Percentiles rank a stretch among this genome's conserved stretches.
phyloP scores from a whole-genome alignment of 2,329 filamentous ascomycete genomes.

The Fusarium cyanostomum region DNA sequence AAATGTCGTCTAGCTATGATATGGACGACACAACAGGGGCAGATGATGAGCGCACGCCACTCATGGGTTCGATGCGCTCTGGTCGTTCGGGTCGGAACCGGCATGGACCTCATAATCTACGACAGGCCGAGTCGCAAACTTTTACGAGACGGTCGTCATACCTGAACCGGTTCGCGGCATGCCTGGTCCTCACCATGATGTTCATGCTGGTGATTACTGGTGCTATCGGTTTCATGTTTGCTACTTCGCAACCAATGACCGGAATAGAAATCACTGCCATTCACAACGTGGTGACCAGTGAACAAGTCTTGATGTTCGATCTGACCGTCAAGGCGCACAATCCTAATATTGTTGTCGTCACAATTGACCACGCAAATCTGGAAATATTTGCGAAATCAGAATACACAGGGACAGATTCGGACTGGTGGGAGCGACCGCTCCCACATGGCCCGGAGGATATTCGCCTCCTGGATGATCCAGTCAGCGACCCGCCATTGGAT shows the following conservation, averaged over 20 bases:
- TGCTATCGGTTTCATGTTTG: slow-evolving; percentile 87
- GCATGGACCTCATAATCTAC: slow-evolving; percentile 63
- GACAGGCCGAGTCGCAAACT: slow-evolving; percentile 78
- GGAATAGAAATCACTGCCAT: slow-evolving; percentile 83
- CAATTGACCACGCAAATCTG: slow-evolving; percentile 85
- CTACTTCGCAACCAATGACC: slow-evolving; percentile 86
- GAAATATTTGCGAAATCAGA: slow-evolving; percentile 96
- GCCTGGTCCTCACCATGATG: slow-evolving; percentile 83
- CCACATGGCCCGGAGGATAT: slow-evolving; percentile 41
- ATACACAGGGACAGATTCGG: slow-evolving; percentile 76
- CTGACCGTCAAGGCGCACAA: slow-evolving; percentile 88
- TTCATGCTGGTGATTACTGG: slow-evolving; percentile 84
- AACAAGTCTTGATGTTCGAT: slow-evolving; percentile 95
- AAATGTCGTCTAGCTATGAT: slow-evolving; percentile 75
- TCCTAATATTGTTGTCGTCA: slow-evolving; percentile 90
- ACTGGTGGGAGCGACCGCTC: slow-evolving; percentile 63
- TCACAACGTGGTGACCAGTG: slow-evolving; percentile 89
- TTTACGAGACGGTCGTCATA: slow-evolving; percentile 71
- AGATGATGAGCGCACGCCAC: slow-evolving; percentile 87
- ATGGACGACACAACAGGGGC: slow-evolving; percentile 81
- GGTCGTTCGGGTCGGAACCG: slow-evolving; percentile 66
- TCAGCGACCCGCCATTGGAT: slow-evolving; percentile 58
- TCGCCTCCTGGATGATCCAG: slow-evolving; percentile 45
- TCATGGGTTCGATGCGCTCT: slow-evolving; percentile 72
- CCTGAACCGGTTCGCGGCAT: slow-evolving; percentile 82